These are phyloP conservation scores for Ustilago bromivora DNA, from an alignment of 1,284 basidiomycete genomes.

Conservation along the genomic window DNA sequence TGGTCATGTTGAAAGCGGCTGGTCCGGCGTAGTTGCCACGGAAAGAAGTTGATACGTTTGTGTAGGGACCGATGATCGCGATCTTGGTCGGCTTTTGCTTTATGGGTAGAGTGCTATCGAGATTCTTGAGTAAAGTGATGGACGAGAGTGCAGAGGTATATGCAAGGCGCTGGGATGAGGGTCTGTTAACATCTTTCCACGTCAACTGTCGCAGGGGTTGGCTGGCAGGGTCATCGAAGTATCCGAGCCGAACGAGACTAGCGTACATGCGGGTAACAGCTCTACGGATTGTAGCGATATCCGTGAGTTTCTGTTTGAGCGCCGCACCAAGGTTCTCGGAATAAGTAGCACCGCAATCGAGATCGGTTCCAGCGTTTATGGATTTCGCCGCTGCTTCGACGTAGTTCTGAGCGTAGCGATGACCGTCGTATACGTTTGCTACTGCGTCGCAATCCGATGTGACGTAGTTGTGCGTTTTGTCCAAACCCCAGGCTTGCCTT, in stretches of 20 bases:
- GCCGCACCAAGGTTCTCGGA: constrained; percentile 16
- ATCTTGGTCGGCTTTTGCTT: constrained; percentile 7
- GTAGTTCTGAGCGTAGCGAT: constrained; percentile 25
- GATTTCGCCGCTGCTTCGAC: constrained; percentile 24
- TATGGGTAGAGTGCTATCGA: background rate
- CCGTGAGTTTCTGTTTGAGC: constrained; percentile 18
- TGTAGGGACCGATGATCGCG: constrained; percentile 29
- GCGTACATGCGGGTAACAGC: constrained; percentile 25
- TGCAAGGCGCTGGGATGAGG: constrained; percentile 16
- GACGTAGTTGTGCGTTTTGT: constrained; percentile 31
- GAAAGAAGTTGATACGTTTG: constrained; percentile 20
- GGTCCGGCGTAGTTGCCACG: constrained; percentile 29
- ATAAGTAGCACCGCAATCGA: constrained; percentile 41
- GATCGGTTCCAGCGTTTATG: constrained; percentile 30
- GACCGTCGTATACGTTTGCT: constrained; percentile 35
- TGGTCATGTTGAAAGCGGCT: constrained; percentile 12
- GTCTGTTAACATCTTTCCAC: constrained; percentile 25
- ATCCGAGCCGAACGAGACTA: constrained; percentile 23
- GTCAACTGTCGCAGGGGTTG: constrained; percentile 25
- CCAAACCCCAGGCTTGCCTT: constrained; percentile 18
- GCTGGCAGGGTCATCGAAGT: constrained; percentile 13
- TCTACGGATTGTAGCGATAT: constrained; percentile 9
- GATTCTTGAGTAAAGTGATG: constrained; percentile 26
- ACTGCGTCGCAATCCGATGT: constrained; percentile 34
- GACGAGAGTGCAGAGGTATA: constrained; percentile 14